Evolutionary conservation across 169 alveolate genomes (phyloP).

Genomic region (Eimeria acervulina): DNA sequence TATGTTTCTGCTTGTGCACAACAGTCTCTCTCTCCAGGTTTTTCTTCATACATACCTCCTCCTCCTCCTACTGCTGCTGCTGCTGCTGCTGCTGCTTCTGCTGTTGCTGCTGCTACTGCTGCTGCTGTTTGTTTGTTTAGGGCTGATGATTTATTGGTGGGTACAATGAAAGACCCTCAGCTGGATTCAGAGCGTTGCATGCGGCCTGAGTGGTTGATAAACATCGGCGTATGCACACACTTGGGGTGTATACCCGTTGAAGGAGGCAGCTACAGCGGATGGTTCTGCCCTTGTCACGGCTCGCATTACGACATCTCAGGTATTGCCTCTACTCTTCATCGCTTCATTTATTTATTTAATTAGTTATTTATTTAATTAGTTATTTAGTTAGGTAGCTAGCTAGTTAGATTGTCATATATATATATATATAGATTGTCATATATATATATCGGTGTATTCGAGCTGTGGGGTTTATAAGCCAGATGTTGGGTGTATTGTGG

Average conservation of each 20-base stretch:
- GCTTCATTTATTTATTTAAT: too few species aligned
- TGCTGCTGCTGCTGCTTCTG: not conserved
- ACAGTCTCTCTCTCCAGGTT: too few species aligned
- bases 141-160: constrained; percentile 90
- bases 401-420: too few species aligned
- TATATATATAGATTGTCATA: too few species aligned
- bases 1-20: too few species aligned
- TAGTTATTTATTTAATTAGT: too few species aligned
- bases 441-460: not conserved
- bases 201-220: constrained; percentile 93
- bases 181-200: constrained; percentile 91
- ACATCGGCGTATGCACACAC: constrained; percentile 93
- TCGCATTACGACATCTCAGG: constrained; percentile 94
- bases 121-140: not conserved
- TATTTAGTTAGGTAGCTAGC: too few species aligned
- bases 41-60: too few species aligned
- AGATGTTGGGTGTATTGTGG: not conserved
- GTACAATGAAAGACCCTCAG: constrained; percentile 93
- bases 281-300: constrained; percentile 95
- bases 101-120: not conserved
- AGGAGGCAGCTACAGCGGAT: constrained; percentile 91
- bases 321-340: too few species aligned
- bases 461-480: not conserved
- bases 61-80: too few species aligned
- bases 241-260: constrained; percentile 93